phyloP scores from a whole-genome alignment of 768 basidiomycete genomes.

The Fibroporia radiculosa region DNA sequence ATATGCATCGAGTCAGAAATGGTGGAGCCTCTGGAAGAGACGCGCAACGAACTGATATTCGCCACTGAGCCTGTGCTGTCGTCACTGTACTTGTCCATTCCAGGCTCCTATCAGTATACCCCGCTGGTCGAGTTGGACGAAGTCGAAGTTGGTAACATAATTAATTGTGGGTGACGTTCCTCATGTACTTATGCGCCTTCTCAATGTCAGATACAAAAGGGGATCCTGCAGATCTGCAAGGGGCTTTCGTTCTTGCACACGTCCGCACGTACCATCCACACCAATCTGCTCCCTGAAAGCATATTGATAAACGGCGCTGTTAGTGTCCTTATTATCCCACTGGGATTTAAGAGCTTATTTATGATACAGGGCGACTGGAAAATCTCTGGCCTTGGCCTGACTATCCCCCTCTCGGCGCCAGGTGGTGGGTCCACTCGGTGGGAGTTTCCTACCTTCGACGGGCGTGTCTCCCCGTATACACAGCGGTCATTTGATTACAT shows the following conservation, averaged over 20 bases:
- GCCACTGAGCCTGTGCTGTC: constrained; percentile 89
- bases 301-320: constrained; percentile 88
- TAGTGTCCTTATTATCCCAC: constrained; percentile 18
- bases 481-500: constrained; percentile 95
- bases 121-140: constrained; percentile 85
- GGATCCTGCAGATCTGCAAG: constrained; percentile 87
- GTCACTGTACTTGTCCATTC: constrained; percentile 71
- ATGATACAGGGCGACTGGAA: constrained; percentile 93
- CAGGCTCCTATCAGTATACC: constrained; percentile 47
- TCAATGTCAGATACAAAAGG: constrained; percentile 78
- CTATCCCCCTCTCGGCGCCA: constrained; percentile 62
- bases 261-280: constrained; percentile 87
- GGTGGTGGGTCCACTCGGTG: constrained; percentile 74
- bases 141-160: constrained; percentile 61
- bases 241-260: constrained; percentile 86
- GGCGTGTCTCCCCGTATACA: constrained; percentile 66
- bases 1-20: constrained; percentile 61
- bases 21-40: constrained; percentile 96
- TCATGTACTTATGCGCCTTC: constrained; percentile 3
- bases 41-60: constrained; percentile 80
- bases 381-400: constrained; percentile 81
- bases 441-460: constrained; percentile 88
- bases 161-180: no score
- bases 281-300: constrained; percentile 81
- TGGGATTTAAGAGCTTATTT: neutral